These are phyloP conservation scores for Plasmopara muralis DNA, from an alignment of 352 stramenopile species.

Conservation along the genomic window DNA sequence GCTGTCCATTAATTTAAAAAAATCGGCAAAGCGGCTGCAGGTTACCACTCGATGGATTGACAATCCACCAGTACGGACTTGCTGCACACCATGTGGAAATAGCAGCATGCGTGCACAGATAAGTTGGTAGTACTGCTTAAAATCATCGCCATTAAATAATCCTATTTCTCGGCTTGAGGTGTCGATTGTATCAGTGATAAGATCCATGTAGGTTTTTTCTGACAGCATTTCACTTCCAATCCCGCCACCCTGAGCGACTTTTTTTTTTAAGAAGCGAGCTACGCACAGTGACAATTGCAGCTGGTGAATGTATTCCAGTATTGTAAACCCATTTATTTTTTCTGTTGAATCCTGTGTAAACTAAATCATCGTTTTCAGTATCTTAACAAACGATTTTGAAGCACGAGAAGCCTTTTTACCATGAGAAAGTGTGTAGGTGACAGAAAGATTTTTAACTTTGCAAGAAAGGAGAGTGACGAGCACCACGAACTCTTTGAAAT, in stretches of 20 bases:
- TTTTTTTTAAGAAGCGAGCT: conserved; percentile 15
- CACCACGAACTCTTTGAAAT: conserved; percentile 16
- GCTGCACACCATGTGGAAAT: conserved; percentile 38
- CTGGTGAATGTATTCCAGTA: conserved; percentile 44
- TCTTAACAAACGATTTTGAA: neutral
- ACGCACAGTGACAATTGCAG: conserved; percentile 32
- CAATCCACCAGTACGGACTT: conserved; percentile 16
- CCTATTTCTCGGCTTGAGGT: conserved; percentile 10
- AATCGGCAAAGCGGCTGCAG: conserved; percentile 33
- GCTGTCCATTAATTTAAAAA: conserved; percentile 35
- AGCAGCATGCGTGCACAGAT: conserved; percentile 52
- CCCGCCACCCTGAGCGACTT: conserved; percentile 5
- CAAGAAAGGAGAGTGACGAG: neutral
- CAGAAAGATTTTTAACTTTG: conserved; percentile 30
- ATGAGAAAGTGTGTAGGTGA: conserved; percentile 34
- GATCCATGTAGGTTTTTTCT: conserved; percentile 22
- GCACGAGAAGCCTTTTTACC: conserved; percentile 13
- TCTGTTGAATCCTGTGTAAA: conserved; percentile 29
- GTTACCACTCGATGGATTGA: conserved; percentile 25
- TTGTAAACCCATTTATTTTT: conserved; percentile 31
- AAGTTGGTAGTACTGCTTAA: conserved; percentile 50
- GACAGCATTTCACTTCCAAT: conserved; percentile 6
- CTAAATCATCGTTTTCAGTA: conserved; percentile 13
- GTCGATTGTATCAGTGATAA: conserved; percentile 28
- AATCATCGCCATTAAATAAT: conserved; percentile 35